Percentiles rank a stretch among this genome's conserved stretches.
These are phyloP conservation scores for Dipodascus albidus DNA, from an alignment of 805 yeast genomes.

Conservation along the genomic window DNA sequence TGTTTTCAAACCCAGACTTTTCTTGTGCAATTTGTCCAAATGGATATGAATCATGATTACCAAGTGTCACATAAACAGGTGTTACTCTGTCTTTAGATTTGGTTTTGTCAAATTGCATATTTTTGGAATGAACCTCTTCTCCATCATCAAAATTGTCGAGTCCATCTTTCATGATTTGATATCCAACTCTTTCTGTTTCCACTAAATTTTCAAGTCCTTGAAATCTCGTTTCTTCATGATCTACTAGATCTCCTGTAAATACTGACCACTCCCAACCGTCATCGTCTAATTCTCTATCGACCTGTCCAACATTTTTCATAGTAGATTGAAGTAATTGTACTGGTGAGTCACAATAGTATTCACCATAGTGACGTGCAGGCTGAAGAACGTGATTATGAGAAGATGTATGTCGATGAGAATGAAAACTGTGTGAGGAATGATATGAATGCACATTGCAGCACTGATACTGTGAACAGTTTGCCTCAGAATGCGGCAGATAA, in stretches of 20 bases:
- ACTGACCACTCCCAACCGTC: slow-evolving; percentile 45
- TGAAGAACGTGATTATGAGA: slow-evolving; percentile 30
- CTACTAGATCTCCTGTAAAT: slow-evolving; percentile 67
- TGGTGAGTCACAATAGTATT: slow-evolving; percentile 57
- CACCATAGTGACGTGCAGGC: slow-evolving; percentile 56
- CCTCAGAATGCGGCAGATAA: slow-evolving; percentile 35
- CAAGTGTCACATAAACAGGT: slow-evolving; percentile 52
- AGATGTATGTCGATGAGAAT: slow-evolving; percentile 36
- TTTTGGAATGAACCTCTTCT: slow-evolving; percentile 37
- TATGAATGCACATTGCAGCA: slow-evolving; percentile 41
- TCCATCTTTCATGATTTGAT: slow-evolving; percentile 40
- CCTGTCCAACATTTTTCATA: slow-evolving; percentile 32
- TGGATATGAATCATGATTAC: slow-evolving; percentile 67
- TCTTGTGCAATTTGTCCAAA: slow-evolving; percentile 56
- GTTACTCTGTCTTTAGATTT: slow-evolving; percentile 25
- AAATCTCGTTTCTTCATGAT: slow-evolving; percentile 40
- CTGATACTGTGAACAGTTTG: slow-evolving; percentile 36
- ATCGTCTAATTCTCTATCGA: slow-evolving; percentile 21
- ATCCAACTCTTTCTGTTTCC: slow-evolving; percentile 39
- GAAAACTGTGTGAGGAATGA: slow-evolving; percentile 9
- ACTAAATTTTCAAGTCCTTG: slow-evolving; percentile 38
- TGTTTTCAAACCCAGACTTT: slow-evolving; percentile 31
- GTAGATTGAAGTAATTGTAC: slow-evolving; percentile 49
- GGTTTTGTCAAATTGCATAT: slow-evolving; percentile 38
- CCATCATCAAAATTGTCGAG: slow-evolving; percentile 21